Percentiles rank a stretch among this genome's conserved stretches.
phyloP scores from a whole-genome alignment of 2,329 filamentous ascomycete species.

The Mycosphaerelloides madeirae region DNA sequence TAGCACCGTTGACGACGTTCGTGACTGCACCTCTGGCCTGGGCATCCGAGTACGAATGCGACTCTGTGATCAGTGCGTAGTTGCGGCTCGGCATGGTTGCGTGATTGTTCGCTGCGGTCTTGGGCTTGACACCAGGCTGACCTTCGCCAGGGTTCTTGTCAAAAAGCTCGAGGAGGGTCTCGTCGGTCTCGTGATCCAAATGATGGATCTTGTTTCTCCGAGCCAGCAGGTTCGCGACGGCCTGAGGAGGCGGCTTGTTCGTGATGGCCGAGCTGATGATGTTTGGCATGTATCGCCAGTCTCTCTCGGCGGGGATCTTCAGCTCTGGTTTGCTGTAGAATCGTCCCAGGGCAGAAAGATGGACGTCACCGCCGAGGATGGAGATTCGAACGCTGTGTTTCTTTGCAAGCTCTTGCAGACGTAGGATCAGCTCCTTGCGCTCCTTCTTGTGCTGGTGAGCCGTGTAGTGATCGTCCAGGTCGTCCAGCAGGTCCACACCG shows the following conservation, averaged over 20 bases:
- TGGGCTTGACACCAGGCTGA: conserved; percentile 44
- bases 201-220: conserved; percentile 63
- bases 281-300: conserved; percentile 61
- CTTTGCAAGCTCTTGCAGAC: conserved; percentile 57
- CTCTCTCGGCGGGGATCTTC: conserved; percentile 52
- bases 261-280: conserved; percentile 62
- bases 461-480: conserved; percentile 73
- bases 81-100: conserved; percentile 75
- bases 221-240: conserved; percentile 61
- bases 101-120: conserved; percentile 70
- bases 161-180: conserved; percentile 60
- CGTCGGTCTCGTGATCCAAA: conserved; percentile 58
- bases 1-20: conserved; percentile 24
- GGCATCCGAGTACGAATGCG: conserved; percentile 27
- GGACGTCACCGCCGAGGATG: conserved; percentile 61
- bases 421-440: conserved; percentile 65
- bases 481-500: conserved; percentile 59
- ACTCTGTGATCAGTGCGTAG: conserved; percentile 60
- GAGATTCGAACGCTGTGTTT: conserved; percentile 54
- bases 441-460: conserved; percentile 87
- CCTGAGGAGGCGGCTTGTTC: conserved; percentile 62
- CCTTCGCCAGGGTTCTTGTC: conserved; percentile 52
- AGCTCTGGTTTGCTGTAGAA: conserved; percentile 60
- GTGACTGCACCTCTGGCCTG: conserved; percentile 24
- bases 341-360: conserved; percentile 58